Evolutionary conservation across 768 basidiomycete species (phyloP), one percentile per base, ranked within the genome.

Genomic region (Filobasidium floriforme): DNA sequence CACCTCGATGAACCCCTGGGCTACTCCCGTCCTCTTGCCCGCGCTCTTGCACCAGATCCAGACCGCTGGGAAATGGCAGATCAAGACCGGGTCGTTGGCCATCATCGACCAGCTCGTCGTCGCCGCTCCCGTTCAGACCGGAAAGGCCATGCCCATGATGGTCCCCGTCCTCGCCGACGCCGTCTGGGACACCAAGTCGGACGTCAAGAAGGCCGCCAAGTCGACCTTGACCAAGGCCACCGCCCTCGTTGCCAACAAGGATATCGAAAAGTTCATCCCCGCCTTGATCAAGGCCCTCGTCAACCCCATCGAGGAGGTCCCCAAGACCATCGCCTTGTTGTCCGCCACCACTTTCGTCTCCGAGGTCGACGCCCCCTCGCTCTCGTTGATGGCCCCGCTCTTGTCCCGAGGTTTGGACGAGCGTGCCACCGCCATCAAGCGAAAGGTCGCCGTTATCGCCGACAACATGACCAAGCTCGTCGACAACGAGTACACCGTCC

Each of bases 391-490:
- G 91, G 93, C 93, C 67, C 93, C 93, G 76, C 87, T 97, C 22
- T 83, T 97, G 63, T 85, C 90, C 67, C 90, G 93, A 84, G 93
- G 93, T 86, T 84, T 94, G 70, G 84, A 80, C 69, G 93, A 97
- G 84, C 94, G 94, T 82, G 84, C 92, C 68, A 96, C 93, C 61
- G 87, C 93, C 70, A 94, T 87, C 72, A 96, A 96, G 85, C 92
- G 93, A 71, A 94, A 93, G 82, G 93, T 96, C 75, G 92, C 91
- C 74, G 93, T 97, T 74, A 97, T 97, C 71, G 84, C 89, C 76
- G 93, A 97, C 82, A 97, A 96, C 86, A 97, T 97, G 93, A 80
- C 93, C 76, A 96, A 96, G 83, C 87, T 97, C 76, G 93, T 97
- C 76, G 92, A 94, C 82, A 94, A 91, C 29, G 85, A 88, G 62